A percentile compares a stretch with the other conserved stretches of the same genome.
Conservation (phyloP, 306 rosid species). For the Prunus mongolica region DNA sequence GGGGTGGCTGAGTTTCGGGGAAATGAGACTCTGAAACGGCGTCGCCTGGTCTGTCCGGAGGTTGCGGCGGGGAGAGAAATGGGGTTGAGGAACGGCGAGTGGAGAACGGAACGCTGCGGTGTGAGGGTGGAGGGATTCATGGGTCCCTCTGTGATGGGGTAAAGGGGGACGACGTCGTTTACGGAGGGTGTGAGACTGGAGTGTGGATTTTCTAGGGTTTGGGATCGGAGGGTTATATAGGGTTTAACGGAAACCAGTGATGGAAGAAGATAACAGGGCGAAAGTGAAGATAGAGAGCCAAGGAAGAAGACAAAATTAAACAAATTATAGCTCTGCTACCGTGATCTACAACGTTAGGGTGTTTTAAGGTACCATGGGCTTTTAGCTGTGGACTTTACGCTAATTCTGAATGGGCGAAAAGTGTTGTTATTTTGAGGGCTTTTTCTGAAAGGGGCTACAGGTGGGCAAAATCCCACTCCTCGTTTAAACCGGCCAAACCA, state of each 20-base stretch:
- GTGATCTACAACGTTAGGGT: background rate
- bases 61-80: conserved; percentile 31
- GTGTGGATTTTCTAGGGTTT: conserved; percentile 7
- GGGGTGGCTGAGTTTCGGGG: conserved; percentile 50
- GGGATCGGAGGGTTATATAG: conserved; percentile 27
- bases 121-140: conserved; percentile 72
- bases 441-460: too few species aligned
- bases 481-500: too few species aligned
- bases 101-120: conserved; percentile 28
- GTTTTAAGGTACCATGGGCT: background rate
- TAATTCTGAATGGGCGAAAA: background rate
- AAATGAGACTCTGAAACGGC: conserved; percentile 61
- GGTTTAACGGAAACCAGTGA: conserved; percentile 40
- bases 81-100: conserved; percentile 42
- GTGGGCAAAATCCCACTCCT: too few species aligned
- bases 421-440: background rate
- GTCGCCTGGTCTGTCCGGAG: conserved; percentile 34
- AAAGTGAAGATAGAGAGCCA: conserved; percentile 14
- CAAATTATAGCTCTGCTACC: background rate
- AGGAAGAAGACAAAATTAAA: background rate
- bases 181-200: background rate
- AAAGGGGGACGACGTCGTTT: conserved; percentile 38
- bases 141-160: conserved; percentile 12
- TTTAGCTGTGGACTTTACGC: background rate
- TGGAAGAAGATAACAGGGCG: background rate